phyloP scores from a whole-genome alignment of 768 basidiomycete species.

The Russula griseocarnosa region DNA sequence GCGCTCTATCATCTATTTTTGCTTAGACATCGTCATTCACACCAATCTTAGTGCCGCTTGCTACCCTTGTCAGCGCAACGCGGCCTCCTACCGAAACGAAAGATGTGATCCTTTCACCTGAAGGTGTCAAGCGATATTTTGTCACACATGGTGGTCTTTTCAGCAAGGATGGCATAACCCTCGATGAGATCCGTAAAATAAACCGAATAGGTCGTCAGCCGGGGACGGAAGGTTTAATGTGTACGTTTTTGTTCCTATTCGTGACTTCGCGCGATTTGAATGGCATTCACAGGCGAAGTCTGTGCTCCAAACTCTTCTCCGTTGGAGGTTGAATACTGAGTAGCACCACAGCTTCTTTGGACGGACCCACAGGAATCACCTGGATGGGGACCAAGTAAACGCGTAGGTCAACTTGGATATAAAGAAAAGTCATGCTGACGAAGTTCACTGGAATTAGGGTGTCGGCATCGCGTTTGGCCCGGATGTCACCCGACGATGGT shows the following conservation, averaged over 20 bases:
- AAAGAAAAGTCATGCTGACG: slow-evolving; percentile 23
- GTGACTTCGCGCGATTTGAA: not conserved
- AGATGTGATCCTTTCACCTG: slow-evolving; percentile 70
- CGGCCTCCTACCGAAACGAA: slow-evolving; percentile 44
- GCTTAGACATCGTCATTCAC: not conserved
- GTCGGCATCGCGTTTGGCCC: slow-evolving; percentile 96
- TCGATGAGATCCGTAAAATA: slow-evolving; percentile 89
- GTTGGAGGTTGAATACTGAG: slow-evolving; percentile 12
- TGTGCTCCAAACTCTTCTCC: slow-evolving; percentile 14
- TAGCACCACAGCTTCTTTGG: slow-evolving; percentile 69
- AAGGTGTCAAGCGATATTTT: slow-evolving; percentile 85
- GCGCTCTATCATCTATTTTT: not conserved
- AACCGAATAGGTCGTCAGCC: slow-evolving; percentile 86
- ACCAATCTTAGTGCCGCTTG: slow-evolving; percentile 67
- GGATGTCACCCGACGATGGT: slow-evolving; percentile 88
- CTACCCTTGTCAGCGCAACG: slow-evolving; percentile 78
- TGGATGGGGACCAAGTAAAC: slow-evolving; percentile 94
- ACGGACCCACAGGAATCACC: slow-evolving; percentile 88
- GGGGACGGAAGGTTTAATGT: slow-evolving; percentile 93
- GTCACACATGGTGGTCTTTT: slow-evolving; percentile 96
- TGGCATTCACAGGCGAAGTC: slow-evolving; percentile 55
- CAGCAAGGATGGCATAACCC: slow-evolving; percentile 90
- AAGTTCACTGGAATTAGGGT: slow-evolving; percentile 49
- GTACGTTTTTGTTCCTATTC: slow-evolving; percentile 49
- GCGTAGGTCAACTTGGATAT: slow-evolving; percentile 48